These are phyloP conservation scores for Agaricus sinodeliciosus DNA, from an alignment of 768 basidiomycete species.

Conservation along the genomic window DNA sequence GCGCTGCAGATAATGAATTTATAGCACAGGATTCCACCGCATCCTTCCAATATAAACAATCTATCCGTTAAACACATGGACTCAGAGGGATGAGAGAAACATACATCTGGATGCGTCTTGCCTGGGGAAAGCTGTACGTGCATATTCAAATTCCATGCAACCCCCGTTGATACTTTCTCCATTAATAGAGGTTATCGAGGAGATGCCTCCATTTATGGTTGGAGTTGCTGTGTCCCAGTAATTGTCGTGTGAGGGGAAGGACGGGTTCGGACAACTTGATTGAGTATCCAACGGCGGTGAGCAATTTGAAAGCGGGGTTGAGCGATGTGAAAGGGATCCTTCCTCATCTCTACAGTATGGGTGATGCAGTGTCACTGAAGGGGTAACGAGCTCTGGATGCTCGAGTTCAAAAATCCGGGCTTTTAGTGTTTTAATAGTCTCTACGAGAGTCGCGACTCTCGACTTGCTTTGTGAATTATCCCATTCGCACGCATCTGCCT, in stretches of 20 bases:
- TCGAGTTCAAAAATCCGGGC: constrained; percentile 53
- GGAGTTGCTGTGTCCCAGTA: too few species aligned
- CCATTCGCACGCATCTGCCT: constrained; percentile 68
- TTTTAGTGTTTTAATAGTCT: constrained; percentile 48
- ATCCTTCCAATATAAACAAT: too few species aligned
- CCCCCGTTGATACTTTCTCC: too few species aligned
- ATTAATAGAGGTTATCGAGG: too few species aligned
- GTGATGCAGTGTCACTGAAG: constrained; percentile 43
- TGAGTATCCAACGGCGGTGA: constrained; percentile 28
- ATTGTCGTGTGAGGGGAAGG: constrained; percentile 31
- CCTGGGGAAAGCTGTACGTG: too few species aligned
- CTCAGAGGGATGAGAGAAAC: too few species aligned
- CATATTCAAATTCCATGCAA: too few species aligned
- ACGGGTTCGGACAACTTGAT: constrained; percentile 26
- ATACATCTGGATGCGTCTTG: too few species aligned
- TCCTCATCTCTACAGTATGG: constrained; percentile 37
- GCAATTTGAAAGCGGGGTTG: constrained; percentile 26
- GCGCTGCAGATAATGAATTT: too few species aligned
- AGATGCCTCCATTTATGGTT: too few species aligned
- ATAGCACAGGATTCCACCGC: too few species aligned
- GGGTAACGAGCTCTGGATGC: constrained; percentile 38
- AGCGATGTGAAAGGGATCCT: constrained; percentile 24
- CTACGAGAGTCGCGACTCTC: constrained; percentile 56
- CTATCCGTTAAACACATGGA: too few species aligned
- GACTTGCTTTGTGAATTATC: constrained; percentile 57